Evolutionary conservation across 2,329 filamentous ascomycete species (phyloP).

Genomic region (Pochonia chlamydosporia): DNA sequence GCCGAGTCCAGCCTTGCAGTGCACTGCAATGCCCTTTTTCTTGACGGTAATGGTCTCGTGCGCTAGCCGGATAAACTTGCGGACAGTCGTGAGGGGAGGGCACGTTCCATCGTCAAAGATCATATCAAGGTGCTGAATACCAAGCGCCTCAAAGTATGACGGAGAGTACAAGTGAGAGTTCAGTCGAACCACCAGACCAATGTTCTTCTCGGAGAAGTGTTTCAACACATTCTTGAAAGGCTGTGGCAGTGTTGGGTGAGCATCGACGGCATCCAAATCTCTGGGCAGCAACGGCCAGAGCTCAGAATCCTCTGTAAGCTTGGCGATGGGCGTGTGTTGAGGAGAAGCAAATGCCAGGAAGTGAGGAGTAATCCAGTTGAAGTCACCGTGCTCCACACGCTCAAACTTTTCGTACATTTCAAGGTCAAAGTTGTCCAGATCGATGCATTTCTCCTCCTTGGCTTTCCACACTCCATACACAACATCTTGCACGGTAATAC

Average conservation of each 20-base stretch:
- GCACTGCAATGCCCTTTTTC: constrained; percentile 91
- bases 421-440: constrained; percentile 87
- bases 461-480: constrained; percentile 99
- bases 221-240: constrained; percentile 94
- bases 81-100: constrained; percentile 79
- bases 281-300: constrained; percentile 70
- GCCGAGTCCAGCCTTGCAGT: constrained; percentile 96
- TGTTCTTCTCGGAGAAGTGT: constrained; percentile 82
- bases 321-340: constrained; percentile 70
- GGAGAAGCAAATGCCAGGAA: constrained; percentile 97
- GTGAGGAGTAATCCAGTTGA: constrained; percentile 97
- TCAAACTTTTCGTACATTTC: constrained; percentile 97
- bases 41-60: constrained; percentile 90
- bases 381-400: constrained; percentile 95
- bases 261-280: constrained; percentile 66
- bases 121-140: constrained; percentile 97
- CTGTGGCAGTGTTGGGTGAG: constrained; percentile 64
- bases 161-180: constrained; percentile 96
- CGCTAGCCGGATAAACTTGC: constrained; percentile 89
- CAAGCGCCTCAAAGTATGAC: constrained; percentile 92
- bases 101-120: constrained; percentile 99
- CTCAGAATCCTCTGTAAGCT: constrained; percentile 67
- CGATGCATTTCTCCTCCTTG: constrained; percentile 90
- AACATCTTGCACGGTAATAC: constrained; percentile 91
- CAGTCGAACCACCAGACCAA: constrained; percentile 88